These are phyloP conservation scores for Cyberlindnera suaveolens DNA, from an alignment of 805 yeast genomes.

Conservation along the genomic window DNA sequence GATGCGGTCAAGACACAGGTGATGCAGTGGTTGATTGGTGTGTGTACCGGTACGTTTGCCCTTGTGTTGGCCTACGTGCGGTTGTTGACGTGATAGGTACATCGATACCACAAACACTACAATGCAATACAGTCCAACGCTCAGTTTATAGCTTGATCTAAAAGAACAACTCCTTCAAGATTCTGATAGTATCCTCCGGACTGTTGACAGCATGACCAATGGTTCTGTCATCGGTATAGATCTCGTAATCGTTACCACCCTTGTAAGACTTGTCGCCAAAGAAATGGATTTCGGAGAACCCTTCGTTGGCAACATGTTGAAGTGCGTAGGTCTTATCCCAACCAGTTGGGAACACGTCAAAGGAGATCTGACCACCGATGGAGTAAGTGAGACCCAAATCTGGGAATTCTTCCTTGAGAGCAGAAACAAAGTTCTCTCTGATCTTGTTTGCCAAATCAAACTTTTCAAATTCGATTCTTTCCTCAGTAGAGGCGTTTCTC, in stretches of 20 bases:
- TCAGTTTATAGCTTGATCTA: slow-evolving; percentile 1
- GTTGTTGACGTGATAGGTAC: slow-evolving; percentile 45
- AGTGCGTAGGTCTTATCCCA: slow-evolving; percentile 99
- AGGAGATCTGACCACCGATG: slow-evolving; percentile 98
- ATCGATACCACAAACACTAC: not conserved
- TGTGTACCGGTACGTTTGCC: slow-evolving; percentile 96
- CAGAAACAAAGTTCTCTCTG: slow-evolving; percentile 80
- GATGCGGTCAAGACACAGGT: slow-evolving; percentile 95
- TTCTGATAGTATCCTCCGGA: slow-evolving; percentile 84
- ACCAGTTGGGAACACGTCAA: slow-evolving; percentile 99
- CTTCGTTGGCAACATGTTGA: slow-evolving; percentile 83
- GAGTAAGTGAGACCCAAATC: slow-evolving; percentile 89
- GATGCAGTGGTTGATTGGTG: slow-evolving; percentile 98
- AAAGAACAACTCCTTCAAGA: slow-evolving; percentile 74
- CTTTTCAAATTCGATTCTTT: slow-evolving; percentile 88
- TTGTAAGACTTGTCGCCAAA: slow-evolving; percentile 96
- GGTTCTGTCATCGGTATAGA: slow-evolving; percentile 86
- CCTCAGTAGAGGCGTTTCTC: slow-evolving; percentile 92
- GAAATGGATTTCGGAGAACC: slow-evolving; percentile 87
- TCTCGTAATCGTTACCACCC: slow-evolving; percentile 99
- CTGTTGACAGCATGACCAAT: slow-evolving; percentile 88
- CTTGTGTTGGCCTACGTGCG: slow-evolving; percentile 87
- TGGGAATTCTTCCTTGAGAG: slow-evolving; percentile 76
- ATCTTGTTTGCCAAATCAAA: slow-evolving; percentile 75
- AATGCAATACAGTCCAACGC: not conserved